Evolutionary conservation across 257 asterid species (phyloP).

Genomic region (Solanum pennellii): DNA sequence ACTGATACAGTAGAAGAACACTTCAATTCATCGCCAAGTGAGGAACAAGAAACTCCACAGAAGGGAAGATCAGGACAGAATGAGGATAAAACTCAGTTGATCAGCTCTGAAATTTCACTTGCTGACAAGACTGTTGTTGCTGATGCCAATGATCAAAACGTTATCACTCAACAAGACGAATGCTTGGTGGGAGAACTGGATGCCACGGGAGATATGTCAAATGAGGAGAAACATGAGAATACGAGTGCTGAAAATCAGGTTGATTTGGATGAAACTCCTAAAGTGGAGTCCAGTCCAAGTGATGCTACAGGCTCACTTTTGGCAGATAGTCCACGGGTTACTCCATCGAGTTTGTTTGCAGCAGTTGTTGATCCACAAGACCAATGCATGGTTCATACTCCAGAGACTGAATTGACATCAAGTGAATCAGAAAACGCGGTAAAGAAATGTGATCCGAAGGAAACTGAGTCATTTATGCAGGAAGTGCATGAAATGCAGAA

Average conservation of each 20-base stretch:
- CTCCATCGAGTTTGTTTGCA: not conserved
- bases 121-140: not conserved
- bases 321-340: conserved; percentile 1
- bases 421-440: conserved; percentile 3
- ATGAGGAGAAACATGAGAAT: conserved; percentile 2
- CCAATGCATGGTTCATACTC: conserved; percentile 1
- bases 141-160: not conserved
- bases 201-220: not conserved
- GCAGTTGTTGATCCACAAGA: conserved; percentile 2
- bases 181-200: not conserved
- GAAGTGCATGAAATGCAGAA: not conserved
- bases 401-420: conserved; percentile 1
- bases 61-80: not conserved
- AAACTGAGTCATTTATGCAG: conserved; percentile 1
- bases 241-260: not conserved
- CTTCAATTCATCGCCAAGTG: not conserved
- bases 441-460: not conserved
- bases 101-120: not conserved
- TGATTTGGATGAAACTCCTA: conserved; percentile 1
- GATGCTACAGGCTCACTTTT: not conserved
- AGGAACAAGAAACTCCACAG: conserved; percentile 3
- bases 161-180: not conserved
- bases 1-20: conserved; percentile 14
- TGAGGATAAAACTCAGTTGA: not conserved
- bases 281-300: not conserved